phyloP scores from a whole-genome alignment of 768 basidiomycete genomes.

The Kwoniella mangroviensis region DNA sequence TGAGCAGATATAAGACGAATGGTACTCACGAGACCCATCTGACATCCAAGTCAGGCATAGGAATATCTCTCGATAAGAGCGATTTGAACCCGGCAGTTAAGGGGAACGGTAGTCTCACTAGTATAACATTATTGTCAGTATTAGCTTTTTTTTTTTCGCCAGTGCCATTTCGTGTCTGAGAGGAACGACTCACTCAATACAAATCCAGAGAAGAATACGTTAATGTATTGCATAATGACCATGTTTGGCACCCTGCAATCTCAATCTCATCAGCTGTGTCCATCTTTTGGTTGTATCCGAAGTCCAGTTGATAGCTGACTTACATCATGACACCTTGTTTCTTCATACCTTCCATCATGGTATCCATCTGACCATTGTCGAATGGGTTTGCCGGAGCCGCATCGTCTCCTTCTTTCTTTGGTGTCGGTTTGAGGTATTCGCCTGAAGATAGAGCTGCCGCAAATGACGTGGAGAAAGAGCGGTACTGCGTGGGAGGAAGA shows the following conservation, averaged over 20 bases:
- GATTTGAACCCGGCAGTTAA: constrained; percentile 95
- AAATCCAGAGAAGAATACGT: constrained; percentile 98
- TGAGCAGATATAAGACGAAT: background rate
- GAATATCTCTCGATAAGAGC: constrained; percentile 94
- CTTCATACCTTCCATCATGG: constrained; percentile 98
- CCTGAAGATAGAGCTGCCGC: constrained; percentile 61
- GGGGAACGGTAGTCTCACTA: constrained; percentile 77
- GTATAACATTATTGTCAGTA: background rate
- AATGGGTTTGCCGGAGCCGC: constrained; percentile 74
- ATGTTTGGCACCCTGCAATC: constrained; percentile 65
- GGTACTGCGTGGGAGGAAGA: constrained; percentile 60
- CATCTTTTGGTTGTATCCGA: too few relatives aligned
- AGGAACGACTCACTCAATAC: constrained; percentile 79
- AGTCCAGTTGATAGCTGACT: constrained; percentile 57
- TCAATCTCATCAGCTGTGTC: too few relatives aligned
- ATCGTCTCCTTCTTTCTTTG: constrained; percentile 63
- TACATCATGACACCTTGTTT: constrained; percentile 98
- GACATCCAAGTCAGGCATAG: constrained; percentile 95
- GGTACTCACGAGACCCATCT: constrained; percentile 85
- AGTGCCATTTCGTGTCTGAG: background rate
- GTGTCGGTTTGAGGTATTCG: constrained; percentile 81
- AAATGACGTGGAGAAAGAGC: constrained; percentile 52
- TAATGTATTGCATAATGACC: constrained; percentile 99
- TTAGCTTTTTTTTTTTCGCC: background rate
- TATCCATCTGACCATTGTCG: constrained; percentile 92